Percentiles rank a stretch among this genome's conserved stretches.
These are phyloP conservation scores for Clonostachys rosea DNA, from an alignment of 2,329 filamentous ascomycete genomes.

Conservation along the genomic window DNA sequence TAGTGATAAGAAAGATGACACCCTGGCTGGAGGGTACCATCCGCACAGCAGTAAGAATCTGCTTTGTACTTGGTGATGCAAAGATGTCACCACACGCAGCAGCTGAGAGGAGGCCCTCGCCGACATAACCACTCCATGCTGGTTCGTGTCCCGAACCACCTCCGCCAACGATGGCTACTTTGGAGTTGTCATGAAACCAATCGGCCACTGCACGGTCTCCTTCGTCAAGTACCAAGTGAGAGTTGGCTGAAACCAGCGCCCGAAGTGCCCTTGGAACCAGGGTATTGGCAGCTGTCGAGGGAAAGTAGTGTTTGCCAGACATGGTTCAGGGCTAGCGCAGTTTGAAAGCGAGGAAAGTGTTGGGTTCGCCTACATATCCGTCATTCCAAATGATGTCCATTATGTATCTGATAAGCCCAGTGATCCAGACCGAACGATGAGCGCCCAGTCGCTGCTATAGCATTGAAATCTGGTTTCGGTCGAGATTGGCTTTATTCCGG, in stretches of 20 bases:
- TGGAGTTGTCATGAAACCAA: slow-evolving; percentile 16
- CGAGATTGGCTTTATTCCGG: too few species aligned
- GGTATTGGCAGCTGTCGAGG: slow-evolving; percentile 10
- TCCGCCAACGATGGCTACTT: slow-evolving; percentile 37
- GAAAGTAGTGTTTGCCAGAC: slow-evolving; percentile 11
- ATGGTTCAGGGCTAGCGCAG: not conserved
- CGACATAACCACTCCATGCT: slow-evolving; percentile 67
- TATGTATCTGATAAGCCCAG: too few species aligned
- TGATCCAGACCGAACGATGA: too few species aligned
- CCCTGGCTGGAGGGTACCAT: slow-evolving; percentile 56
- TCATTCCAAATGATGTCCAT: too few species aligned
- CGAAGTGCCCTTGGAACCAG: slow-evolving; percentile 13
- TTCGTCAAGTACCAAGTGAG: slow-evolving; percentile 33
- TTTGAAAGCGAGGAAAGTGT: too few species aligned
- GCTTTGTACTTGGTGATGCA: slow-evolving; percentile 66
- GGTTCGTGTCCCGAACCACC: slow-evolving; percentile 73
- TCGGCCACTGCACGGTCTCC: slow-evolving; percentile 32
- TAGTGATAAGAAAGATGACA: slow-evolving; percentile 69
- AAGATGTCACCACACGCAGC: slow-evolving; percentile 73
- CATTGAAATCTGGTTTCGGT: too few species aligned
- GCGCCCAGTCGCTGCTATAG: too few species aligned
- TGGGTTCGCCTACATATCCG: too few species aligned
- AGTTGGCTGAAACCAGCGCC: slow-evolving; percentile 12
- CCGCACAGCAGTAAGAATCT: slow-evolving; percentile 61
- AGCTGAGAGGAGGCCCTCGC: slow-evolving; percentile 62